Evolutionary conservation across 2,329 filamentous ascomycete species (phyloP).

Genomic region (Ophiostoma sp.): DNA sequence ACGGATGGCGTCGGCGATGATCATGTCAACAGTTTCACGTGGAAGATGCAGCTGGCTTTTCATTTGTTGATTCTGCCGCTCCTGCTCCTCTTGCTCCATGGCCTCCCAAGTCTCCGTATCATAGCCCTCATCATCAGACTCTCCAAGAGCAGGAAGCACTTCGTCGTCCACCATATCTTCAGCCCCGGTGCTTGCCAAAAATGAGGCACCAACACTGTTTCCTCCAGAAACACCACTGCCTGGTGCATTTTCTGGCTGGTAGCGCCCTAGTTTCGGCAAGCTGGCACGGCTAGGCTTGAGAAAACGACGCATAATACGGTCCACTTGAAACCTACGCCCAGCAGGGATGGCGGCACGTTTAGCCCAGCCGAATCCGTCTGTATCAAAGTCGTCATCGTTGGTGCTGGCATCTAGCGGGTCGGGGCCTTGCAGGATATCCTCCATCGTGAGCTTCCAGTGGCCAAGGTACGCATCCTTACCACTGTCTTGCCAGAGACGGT

Average conservation of each 20-base stretch:
- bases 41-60: slow-evolving; percentile 34
- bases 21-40: slow-evolving; percentile 42
- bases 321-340: slow-evolving; percentile 42
- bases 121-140: slow-evolving; percentile 46
- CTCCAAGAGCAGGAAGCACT: slow-evolving; percentile 29
- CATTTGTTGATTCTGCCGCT: slow-evolving; percentile 28
- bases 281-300: slow-evolving; percentile 29
- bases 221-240: not conserved
- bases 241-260: slow-evolving; percentile 13
- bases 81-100: slow-evolving; percentile 52
- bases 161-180: slow-evolving; percentile 32
- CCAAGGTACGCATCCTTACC: slow-evolving; percentile 36
- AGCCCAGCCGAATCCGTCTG: slow-evolving; percentile 21
- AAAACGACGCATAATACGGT: slow-evolving; percentile 38
- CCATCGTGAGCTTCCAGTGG: slow-evolving; percentile 29
- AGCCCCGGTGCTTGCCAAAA: not conserved
- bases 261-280: slow-evolving; percentile 21
- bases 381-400: not conserved
- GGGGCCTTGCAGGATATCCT: slow-evolving; percentile 19
- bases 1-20: slow-evolving; percentile 54
- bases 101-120: slow-evolving; percentile 42
- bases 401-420: slow-evolving; percentile 14
- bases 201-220: not conserved
- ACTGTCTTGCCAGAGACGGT: slow-evolving; percentile 21
- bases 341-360: slow-evolving; percentile 32